A percentile compares a stretch with the other conserved stretches of the same genome.
These are phyloP conservation scores for Apiospora marii DNA, from an alignment of 2,329 filamentous ascomycete species.

Conservation along the genomic window DNA sequence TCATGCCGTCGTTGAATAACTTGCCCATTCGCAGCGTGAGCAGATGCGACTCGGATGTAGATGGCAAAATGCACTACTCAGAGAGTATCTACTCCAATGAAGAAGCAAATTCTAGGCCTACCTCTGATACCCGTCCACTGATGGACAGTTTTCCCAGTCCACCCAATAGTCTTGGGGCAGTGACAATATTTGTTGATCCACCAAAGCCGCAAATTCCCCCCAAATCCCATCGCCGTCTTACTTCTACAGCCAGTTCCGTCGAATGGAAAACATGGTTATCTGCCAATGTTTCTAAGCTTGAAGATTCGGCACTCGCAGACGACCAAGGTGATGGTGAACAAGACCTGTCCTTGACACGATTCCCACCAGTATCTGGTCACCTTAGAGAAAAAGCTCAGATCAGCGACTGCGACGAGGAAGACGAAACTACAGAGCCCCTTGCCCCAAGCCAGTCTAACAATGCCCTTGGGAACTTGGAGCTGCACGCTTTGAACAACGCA, in stretches of 20 bases:
- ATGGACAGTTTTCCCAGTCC: slow-evolving; percentile 32
- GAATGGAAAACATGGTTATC: slow-evolving; percentile 66
- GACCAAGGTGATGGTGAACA: slow-evolving; percentile 27
- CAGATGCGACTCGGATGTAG: slow-evolving; percentile 48
- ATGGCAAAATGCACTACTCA: slow-evolving; percentile 48
- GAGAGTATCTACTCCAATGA: slow-evolving; percentile 60
- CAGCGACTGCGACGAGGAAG: slow-evolving; percentile 34
- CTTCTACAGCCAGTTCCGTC: slow-evolving; percentile 45
- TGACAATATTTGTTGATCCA: slow-evolving; percentile 44
- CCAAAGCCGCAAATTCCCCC: slow-evolving; percentile 38
- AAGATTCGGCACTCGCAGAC: slow-evolving; percentile 39
- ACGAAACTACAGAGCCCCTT: not conserved
- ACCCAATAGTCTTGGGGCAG: slow-evolving; percentile 41
- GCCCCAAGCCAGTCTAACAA: not conserved
- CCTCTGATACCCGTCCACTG: slow-evolving; percentile 26
- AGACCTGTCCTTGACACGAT: slow-evolving; percentile 32
- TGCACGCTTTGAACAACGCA: slow-evolving; percentile 1
- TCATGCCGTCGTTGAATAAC: slow-evolving; percentile 51
- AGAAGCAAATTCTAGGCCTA: slow-evolving; percentile 32
- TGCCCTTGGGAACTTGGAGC: slow-evolving; percentile 20
- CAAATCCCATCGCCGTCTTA: slow-evolving; percentile 38
- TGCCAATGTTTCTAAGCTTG: slow-evolving; percentile 57
- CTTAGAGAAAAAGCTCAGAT: slow-evolving; percentile 60
- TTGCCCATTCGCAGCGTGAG: slow-evolving; percentile 51
- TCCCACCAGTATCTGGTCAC: slow-evolving; percentile 46